Conservation (phyloP, 164 flowering plant genomes). For the Stephania japonica region DNA sequence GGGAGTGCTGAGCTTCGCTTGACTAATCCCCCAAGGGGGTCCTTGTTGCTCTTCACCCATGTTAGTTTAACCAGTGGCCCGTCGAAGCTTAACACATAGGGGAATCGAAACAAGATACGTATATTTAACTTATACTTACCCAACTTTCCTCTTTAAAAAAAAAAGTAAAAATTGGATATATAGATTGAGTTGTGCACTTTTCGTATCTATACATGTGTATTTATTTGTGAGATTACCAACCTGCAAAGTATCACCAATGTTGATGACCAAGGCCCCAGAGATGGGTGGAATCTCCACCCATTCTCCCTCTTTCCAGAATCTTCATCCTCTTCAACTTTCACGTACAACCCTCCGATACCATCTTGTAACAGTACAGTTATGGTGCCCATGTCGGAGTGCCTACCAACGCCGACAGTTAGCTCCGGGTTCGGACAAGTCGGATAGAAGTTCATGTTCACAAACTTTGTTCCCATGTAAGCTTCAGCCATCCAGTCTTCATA, state of each 20-base stretch:
- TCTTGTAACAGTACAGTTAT: constrained; percentile 41
- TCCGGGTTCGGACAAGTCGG: constrained; percentile 46
- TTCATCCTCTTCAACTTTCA: constrained; percentile 26
- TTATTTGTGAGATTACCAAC: constrained; percentile 10
- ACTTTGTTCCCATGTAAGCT: constrained; percentile 20
- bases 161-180: too few relatives aligned
- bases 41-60: too few relatives aligned
- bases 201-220: too few relatives aligned
- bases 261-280: constrained; percentile 38
- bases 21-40: too few relatives aligned
- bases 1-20: too few relatives aligned
- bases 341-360: constrained; percentile 43
- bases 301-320: constrained; percentile 17
- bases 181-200: too few relatives aligned
- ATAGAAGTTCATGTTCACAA: constrained; percentile 38
- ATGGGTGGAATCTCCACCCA: constrained; percentile 45
- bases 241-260: constrained; percentile 37
- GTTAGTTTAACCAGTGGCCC: too few relatives aligned
- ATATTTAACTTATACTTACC: too few relatives aligned
- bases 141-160: too few relatives aligned
- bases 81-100: too few relatives aligned
- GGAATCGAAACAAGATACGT: too few relatives aligned
- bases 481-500: constrained; percentile 24
- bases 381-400: constrained; percentile 41
- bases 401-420: constrained; percentile 38